Conservation (phyloP, 2,329 filamentous ascomycete genomes). For the Colletotrichum siamense region DNA sequence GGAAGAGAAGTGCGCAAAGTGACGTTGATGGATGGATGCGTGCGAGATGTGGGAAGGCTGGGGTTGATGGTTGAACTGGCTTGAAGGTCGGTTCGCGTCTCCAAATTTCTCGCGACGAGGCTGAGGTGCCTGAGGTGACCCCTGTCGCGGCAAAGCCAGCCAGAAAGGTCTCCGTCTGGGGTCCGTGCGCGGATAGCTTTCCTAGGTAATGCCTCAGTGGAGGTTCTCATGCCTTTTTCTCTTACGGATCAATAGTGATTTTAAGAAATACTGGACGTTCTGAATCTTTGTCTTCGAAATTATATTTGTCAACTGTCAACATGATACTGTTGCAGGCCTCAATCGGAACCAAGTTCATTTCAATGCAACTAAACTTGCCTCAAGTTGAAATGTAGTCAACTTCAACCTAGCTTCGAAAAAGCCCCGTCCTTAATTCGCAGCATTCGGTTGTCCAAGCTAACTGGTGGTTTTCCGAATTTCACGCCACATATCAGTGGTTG, state of each 20-base stretch:
- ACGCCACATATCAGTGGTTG: neutral
- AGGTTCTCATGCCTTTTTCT: neutral
- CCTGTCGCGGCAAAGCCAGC: slow-evolving; percentile 2
- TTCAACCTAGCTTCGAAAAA: neutral
- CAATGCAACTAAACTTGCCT: accelerated
- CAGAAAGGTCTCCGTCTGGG: neutral
- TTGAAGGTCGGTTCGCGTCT: slow-evolving; percentile 10
- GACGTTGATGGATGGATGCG: neutral
- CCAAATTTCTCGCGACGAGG: slow-evolving; percentile 26
- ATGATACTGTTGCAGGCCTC: neutral
- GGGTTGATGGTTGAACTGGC: neutral
- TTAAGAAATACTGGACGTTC: neutral
- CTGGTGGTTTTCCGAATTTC: neutral
- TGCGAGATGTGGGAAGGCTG: neutral
- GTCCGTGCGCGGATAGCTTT: neutral
- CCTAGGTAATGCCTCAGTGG: no score
- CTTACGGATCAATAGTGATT: neutral
- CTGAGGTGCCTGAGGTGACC: slow-evolving; percentile 19
- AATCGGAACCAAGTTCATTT: accelerated
- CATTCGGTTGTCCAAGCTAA: neutral
- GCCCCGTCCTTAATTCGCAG: accelerated
- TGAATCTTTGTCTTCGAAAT: neutral
- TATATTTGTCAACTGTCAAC: neutral
- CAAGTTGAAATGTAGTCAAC: accelerated
- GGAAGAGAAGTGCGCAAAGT: no score